Evolutionary conservation across 164 flowering plant genomes (phyloP).

Genomic region (Vitis vinifera): ASM3070453v1 NC_081806.1:4069001-4069500

Average conservation of each 20-base stretch:
- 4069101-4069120: background rate
- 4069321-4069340: slow-evolving; percentile 84
- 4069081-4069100: background rate
- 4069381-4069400: slow-evolving; percentile 95
- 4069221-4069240: no score
- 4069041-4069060: slow-evolving; percentile 49
- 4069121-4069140: background rate
- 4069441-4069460: slow-evolving; percentile 84
- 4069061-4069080: slow-evolving; percentile 1
- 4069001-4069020: slow-evolving; percentile 81
- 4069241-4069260: background rate
- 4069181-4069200: no score
- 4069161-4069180: background rate
- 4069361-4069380: slow-evolving; percentile 91
- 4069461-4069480: background rate
- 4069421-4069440: slow-evolving; percentile 96
- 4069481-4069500: slow-evolving; percentile 7
- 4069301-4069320: background rate
- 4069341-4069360: slow-evolving; percentile 98
- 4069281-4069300: background rate
- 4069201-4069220: no score
- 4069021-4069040: slow-evolving; percentile 93
- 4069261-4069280: background rate
- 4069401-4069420: slow-evolving; percentile 90
- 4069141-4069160: background rate